Evolutionary conservation across 176 grass and related monocot species (phyloP).

Genomic region (Rhynchospora pubera): DNA sequence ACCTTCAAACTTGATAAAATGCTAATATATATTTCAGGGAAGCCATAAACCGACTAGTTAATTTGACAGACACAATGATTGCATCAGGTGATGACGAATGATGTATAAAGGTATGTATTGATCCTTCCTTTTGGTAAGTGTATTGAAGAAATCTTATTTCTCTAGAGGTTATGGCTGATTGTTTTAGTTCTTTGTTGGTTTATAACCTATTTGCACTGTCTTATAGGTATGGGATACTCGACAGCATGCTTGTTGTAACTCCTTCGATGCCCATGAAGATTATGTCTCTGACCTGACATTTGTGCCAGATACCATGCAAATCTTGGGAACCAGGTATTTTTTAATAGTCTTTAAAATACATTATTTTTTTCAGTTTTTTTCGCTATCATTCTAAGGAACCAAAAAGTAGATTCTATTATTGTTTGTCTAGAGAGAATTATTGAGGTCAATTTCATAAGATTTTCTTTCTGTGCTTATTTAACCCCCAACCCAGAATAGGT

Average conservation of each 20-base stretch:
- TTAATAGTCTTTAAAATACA: not conserved
- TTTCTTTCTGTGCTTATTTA: not conserved
- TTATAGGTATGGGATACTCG: conserved; percentile 90
- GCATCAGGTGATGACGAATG: conserved; percentile 90
- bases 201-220: not conserved
- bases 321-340: conserved; percentile 71
- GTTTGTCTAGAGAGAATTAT: not conserved
- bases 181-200: not conserved
- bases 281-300: conserved; percentile 86
- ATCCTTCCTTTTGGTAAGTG: not conserved
- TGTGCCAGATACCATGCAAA: conserved; percentile 63
- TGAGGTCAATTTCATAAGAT: not conserved
- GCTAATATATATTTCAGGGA: conserved; percentile 33
- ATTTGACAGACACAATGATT: conserved; percentile 76
- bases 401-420: not conserved
- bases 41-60: conserved; percentile 63
- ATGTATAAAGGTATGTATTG: conserved; percentile 68
- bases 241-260: conserved; percentile 67
- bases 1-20: not conserved
- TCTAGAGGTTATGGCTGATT: not conserved
- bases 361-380: not conserved
- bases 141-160: not conserved
- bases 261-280: conserved; percentile 87
- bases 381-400: not conserved
- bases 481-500: not conserved